Evolutionary conservation across 23 red algal species (phyloP), one percentile per base, ranked within the genome.

Genomic region (Cyanidioschyzon merolae): DNA sequence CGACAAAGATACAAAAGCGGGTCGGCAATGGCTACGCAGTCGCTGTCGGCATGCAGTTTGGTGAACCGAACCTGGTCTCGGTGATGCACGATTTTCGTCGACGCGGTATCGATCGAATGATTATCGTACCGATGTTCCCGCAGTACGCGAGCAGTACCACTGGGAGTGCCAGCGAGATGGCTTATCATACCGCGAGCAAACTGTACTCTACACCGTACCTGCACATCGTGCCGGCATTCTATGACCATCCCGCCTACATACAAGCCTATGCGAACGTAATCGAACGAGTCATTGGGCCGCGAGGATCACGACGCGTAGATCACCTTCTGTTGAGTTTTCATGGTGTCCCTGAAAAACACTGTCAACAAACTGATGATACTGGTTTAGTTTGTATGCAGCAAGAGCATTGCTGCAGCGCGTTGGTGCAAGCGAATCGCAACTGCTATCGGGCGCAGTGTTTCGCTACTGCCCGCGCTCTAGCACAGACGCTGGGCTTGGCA

Each of bases 241-340:
- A 81, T 75, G 94, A 98, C 82, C 94, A 98, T 63, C 88, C 89
- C 27, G 81, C 88, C 0, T 98, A 98, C 38, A 87, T 98, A 30
- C 63, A 75, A 31, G 15, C 94, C 34, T 98, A 89, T 50, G 88
- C 88, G 1, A 24, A 57, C 2, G 83, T 86, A 25, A 89, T 98
- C 68, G 76, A 68, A 40, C 75, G 76, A 37, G 75, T 78, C n/a
- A 89, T 98, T 51, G 94, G 94, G 24, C 75, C 83, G 1, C 75
- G 89, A 29, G 86, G 86, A 31, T 58, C 81, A 32, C 90, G 90
- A 26, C 21, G n/a, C 12, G 86, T 86, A 39, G 94, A 98, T 57
- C 94, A 98, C 51, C 59, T 98, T 39, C 83, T 98, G 50, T 91
- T 98, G 83, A 89, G 84, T 37, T 98, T 98, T 83, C 94, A 98